Conservation (phyloP, 352 stramenopile species). For the Aphanomyces cochlioides region DNA sequence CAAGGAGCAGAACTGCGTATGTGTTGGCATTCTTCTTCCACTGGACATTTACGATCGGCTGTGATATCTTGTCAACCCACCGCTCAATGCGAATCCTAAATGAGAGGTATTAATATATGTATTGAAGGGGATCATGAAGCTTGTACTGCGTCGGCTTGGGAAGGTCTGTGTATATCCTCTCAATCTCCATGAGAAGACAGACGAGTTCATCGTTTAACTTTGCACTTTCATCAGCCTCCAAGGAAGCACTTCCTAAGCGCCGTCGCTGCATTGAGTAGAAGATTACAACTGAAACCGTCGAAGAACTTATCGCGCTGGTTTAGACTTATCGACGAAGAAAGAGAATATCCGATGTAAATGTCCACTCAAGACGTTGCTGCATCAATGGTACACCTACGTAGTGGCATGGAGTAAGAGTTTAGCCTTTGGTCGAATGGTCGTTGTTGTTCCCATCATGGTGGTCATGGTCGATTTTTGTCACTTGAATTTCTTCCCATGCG, state of each 20-base stretch:
- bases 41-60: constrained; percentile 26
- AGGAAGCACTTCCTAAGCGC: neutral
- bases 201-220: constrained; percentile 25
- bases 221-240: constrained; percentile 4
- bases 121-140: neutral
- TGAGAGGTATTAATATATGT: neutral
- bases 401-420: neutral
- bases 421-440: constrained; percentile 6
- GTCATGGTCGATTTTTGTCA: constrained; percentile 51
- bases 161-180: constrained; percentile 21
- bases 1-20: constrained; percentile 22
- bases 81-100: constrained; percentile 28
- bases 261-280: neutral
- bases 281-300: too few relatives aligned
- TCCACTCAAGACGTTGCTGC: too few relatives aligned
- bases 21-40: constrained; percentile 31
- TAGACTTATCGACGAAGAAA: too few relatives aligned
- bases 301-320: too few relatives aligned
- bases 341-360: too few relatives aligned
- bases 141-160: constrained; percentile 24
- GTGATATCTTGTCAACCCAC: constrained; percentile 27
- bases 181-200: constrained; percentile 29
- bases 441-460: constrained; percentile 26
- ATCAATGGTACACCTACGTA: too few relatives aligned
- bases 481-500: constrained; percentile 73